Conservation (phyloP, 495 filamentous ascomycete genomes). For the Apiosordaria backusii region DNA sequence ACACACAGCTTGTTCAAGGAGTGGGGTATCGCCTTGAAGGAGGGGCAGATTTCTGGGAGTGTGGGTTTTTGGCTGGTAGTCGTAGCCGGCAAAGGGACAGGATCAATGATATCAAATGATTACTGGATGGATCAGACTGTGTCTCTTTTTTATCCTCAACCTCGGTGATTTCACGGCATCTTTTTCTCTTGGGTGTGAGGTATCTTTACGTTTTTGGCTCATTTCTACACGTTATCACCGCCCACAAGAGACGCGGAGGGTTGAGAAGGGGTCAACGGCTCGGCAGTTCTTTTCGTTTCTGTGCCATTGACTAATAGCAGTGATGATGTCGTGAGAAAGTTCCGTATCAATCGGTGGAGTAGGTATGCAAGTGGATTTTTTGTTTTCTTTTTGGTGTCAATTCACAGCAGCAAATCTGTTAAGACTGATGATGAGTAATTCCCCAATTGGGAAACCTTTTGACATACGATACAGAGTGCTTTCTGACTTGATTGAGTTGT, state of each 20-base stretch:
- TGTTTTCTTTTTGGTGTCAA: background rate
- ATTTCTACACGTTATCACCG: slow-evolving; percentile 1
- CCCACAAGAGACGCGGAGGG: background rate
- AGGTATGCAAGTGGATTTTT: background rate
- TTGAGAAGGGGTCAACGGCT: slow-evolving; percentile 2
- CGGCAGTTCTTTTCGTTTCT: slow-evolving; percentile 16
- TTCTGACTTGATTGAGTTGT: background rate
- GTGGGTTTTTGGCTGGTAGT: slow-evolving; percentile 17
- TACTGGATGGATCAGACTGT: background rate
- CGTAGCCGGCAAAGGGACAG: slow-evolving; percentile 9
- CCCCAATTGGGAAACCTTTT: background rate
- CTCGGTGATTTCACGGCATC: slow-evolving; percentile 38
- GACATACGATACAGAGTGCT: background rate
- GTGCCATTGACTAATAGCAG: background rate
- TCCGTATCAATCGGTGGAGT: slow-evolving; percentile 4
- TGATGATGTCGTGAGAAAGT: background rate
- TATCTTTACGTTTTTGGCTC: background rate
- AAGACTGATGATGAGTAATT: background rate
- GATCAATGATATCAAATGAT: background rate
- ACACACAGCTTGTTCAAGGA: too few species aligned
- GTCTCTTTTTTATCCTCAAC: background rate
- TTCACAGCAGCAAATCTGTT: background rate
- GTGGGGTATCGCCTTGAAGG: background rate
- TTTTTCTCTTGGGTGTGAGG: background rate
- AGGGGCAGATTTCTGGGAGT: background rate